Base-by-base conservation (phyloP, 176 grass and related monocot genomes). In the Phragmites australis region DNA sequence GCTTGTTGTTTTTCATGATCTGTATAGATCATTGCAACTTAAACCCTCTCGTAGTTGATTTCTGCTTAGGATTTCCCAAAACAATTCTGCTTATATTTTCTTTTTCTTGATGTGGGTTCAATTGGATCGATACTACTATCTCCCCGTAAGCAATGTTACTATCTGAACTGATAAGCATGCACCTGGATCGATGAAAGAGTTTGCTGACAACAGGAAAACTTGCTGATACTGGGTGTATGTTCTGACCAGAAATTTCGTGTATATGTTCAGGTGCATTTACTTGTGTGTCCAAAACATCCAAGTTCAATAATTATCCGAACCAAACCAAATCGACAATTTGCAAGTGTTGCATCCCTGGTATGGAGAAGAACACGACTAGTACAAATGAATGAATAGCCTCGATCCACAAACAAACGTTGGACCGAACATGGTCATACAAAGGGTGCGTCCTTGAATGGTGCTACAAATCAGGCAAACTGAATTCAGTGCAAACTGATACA, bases 311-410 rank as follows among this genome's bases (percentile, higher is more conserved):
- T n/a, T n/a, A n/a, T n/a, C n/a, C n/a, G n/a, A n/a, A n/a, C n/a
- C n/a, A n/a, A n/a, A n/a, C n/a, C n/a, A n/a, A n/a, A n/a, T n/a
- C n/a, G n/a, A n/a, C n/a, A n/a, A n/a, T n/a, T n/a, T n/a, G n/a
- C n/a, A n/a, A n/a, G n/a, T n/a, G n/a, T n/a, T n/a, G n/a, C n/a
- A n/a, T n/a, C n/a, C n/a, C n/a, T n/a, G n/a, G n/a, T n/a, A n/a
- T n/a, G n/a, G n/a, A n/a, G n/a, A n/a, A n/a, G n/a, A n/a, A n/a
- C n/a, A n/a, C n/a, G n/a, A n/a, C n/a, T 26, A 66, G 47, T 48
- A 77, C 26, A 85, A 82, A 65, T 49, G 55, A 85, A 89, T 48
- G 75, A 75, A 77, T 85, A 81, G 64, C 70, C 53, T 85, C 37
- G 45, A 85, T 85, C 76, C 82, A 85, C 30, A 56, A 39, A 70